These are phyloP conservation scores for Fusarium piperis DNA, from an alignment of 2,329 filamentous ascomycete species.

Conservation along the genomic window DNA sequence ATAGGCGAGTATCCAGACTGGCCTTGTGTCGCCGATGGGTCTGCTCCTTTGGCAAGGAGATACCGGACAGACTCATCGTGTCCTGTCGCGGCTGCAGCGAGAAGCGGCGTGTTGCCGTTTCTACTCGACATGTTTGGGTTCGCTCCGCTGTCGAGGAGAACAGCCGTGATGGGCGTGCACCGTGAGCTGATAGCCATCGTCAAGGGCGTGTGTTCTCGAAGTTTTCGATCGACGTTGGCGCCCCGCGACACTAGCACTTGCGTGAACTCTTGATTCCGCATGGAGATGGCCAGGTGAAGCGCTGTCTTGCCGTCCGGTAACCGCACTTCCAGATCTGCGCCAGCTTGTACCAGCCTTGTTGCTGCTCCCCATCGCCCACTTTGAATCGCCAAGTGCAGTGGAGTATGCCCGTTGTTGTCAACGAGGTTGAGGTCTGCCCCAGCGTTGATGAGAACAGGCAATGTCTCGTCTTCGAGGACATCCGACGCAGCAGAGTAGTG, in stretches of 20 bases:
- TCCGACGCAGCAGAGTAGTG: slow-evolving; percentile 42
- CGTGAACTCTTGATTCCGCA: slow-evolving; percentile 43
- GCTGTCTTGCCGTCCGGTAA: slow-evolving; percentile 41
- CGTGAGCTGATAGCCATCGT: slow-evolving; percentile 42
- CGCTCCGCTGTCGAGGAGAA: slow-evolving; percentile 40
- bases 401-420: slow-evolving; percentile 40
- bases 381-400: slow-evolving; percentile 39
- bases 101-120: slow-evolving; percentile 42
- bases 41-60: slow-evolving; percentile 39
- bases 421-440: slow-evolving; percentile 38
- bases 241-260: slow-evolving; percentile 41
- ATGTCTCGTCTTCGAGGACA: slow-evolving; percentile 41
- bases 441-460: slow-evolving; percentile 35
- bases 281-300: slow-evolving; percentile 39
- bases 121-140: slow-evolving; percentile 39
- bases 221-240: slow-evolving; percentile 38
- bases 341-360: slow-evolving; percentile 39
- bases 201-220: slow-evolving; percentile 41
- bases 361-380: slow-evolving; percentile 37
- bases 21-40: slow-evolving; percentile 32
- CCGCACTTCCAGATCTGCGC: slow-evolving; percentile 40
- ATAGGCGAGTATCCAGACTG: slow-evolving; percentile 41
- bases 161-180: slow-evolving; percentile 40
- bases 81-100: slow-evolving; percentile 40
- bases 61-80: slow-evolving; percentile 44